Evolutionary conservation across 2,329 filamentous ascomycete species (phyloP), one percentile per base, ranked within the genome.

Genomic region (Fusarium sambucinum): DNA sequence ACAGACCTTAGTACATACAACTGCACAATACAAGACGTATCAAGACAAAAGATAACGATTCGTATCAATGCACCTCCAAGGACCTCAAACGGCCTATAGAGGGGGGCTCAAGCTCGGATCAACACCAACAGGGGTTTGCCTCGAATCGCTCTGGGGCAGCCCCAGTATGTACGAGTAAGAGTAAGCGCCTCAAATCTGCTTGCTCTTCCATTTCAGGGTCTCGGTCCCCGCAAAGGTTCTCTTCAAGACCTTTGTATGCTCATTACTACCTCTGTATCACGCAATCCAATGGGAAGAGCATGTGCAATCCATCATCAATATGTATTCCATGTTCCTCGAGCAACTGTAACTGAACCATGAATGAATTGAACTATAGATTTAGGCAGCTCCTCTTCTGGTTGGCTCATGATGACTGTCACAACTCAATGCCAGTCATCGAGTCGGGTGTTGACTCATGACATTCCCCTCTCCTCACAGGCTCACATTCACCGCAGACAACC

Each of bases 371-470:
- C 41, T 25, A 38, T 21, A 40, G 9, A 38, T 14, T 25, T 50
- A 61, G 61, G 46, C 65, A 61, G 35, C 21, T 21, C 42, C 25
- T 48, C 35, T 35, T 57, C 48, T 63, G 30, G 61, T 66, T 63
- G 65, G 66, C 32, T 57, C 42, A 46, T 54, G 55, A 44, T 56
- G 59, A 54, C 48, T 51, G 41, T 64, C 63, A 67, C 59, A 48
- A 35, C 35, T 33, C 53, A 46, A 44, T 23, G 53, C 51, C 46
- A 66, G 66, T 69, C 60, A 69, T 55, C 32, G 46, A 59, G 4
- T 47, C 27, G 33, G 56, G 40, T 59, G 35, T 69, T 69, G 66
- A 66, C 66, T 69, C 61, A 66, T 69, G 60, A 44, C 63, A 55
- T 44, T 25, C 30, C 52, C 50, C 48, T 44, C 61, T 59, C 58